Percentiles rank a stretch among this genome's conserved stretches.
phyloP scores from a whole-genome alignment of 306 rosid genomes.

The Prinsepia uniflora region DNA sequence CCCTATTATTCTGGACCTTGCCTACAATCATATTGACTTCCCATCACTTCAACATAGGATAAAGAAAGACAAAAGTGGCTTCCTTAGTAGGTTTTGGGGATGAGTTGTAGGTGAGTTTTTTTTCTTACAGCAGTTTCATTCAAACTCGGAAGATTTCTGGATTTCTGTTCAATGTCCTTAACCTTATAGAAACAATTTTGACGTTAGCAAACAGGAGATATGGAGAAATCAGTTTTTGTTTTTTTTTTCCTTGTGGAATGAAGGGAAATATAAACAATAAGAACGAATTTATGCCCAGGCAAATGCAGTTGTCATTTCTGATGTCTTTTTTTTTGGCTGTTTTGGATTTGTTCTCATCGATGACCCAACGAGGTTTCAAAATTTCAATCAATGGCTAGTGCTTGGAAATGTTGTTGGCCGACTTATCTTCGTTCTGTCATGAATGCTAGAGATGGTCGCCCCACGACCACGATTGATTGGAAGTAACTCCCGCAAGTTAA shows the following conservation, averaged over 20 bases:
- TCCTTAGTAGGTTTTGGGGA: conserved; percentile 53
- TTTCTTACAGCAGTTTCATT: background rate
- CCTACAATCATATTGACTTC: conserved; percentile 50
- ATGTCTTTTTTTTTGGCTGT: background rate
- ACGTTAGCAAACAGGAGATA: background rate
- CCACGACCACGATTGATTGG: no score
- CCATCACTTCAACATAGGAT: conserved; percentile 51
- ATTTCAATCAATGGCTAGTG: no score
- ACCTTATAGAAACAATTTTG: conserved; percentile 5
- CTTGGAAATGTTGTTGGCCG: no score
- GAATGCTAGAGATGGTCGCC: no score
- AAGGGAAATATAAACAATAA: background rate
- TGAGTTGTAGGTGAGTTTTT: conserved; percentile 12
- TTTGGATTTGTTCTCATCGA: background rate
- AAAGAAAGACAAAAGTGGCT: conserved; percentile 57
- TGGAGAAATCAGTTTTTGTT: background rate
- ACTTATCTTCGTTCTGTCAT: no score
- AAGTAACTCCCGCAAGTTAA: no score
- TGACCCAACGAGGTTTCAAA: background rate
- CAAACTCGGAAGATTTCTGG: background rate
- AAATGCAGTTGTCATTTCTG: background rate
- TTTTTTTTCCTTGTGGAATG: conserved; percentile 1
- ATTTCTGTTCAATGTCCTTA: background rate
- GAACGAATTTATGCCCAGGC: background rate
- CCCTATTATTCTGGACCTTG: conserved; percentile 53